Conservation (phyloP, 345 rosid genomes). For the Moricandia arvensis region DNA sequence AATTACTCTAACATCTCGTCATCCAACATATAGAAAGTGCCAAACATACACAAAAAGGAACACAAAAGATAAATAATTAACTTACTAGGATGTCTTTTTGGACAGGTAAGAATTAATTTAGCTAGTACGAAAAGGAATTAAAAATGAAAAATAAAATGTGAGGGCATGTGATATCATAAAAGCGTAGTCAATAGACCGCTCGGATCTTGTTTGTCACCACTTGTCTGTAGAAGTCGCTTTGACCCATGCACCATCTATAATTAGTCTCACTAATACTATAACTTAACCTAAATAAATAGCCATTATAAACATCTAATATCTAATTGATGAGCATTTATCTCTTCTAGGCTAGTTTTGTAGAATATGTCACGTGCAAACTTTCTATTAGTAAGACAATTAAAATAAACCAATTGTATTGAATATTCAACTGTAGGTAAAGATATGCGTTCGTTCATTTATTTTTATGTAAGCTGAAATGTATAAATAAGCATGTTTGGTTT, state of each 20-base stretch:
- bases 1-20: conserved; percentile 12
- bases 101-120: conserved; percentile 25
- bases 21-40: neutral
- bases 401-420: neutral
- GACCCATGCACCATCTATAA: conserved; percentile 38
- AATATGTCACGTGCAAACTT: conserved; percentile 30
- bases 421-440: neutral
- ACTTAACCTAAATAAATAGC: conserved; percentile 3
- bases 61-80: conserved; percentile 11
- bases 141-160: conserved; percentile 20
- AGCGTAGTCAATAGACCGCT: conserved; percentile 50
- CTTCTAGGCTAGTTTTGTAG: conserved; percentile 26
- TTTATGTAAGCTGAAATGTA: neutral
- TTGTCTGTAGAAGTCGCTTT: conserved; percentile 33
- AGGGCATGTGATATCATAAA: conserved; percentile 64
- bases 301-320: neutral
- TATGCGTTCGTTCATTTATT: conserved; percentile 1
- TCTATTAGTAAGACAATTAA: neutral
- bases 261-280: conserved; percentile 21
- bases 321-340: conserved; percentile 16
- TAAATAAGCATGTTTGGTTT: neutral
- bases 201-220: conserved; percentile 35
- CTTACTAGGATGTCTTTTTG: neutral
- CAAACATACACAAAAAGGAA: conserved; percentile 14
- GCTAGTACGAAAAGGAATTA: conserved; percentile 19